Conservation (phyloP, 2,329 filamentous ascomycete genomes). For the Monosporascus sp. region DNA sequence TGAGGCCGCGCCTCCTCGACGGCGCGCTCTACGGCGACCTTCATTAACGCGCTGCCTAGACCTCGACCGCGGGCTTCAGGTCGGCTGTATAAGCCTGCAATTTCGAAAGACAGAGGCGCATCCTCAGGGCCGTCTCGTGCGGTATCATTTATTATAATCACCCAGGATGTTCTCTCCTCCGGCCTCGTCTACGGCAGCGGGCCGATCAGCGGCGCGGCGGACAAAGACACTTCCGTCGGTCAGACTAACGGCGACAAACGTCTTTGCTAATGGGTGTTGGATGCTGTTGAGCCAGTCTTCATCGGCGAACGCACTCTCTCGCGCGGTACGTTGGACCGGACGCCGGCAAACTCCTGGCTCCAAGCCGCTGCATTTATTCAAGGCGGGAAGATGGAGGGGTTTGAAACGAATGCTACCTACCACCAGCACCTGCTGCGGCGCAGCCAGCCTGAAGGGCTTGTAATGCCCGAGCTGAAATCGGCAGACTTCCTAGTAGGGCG, state of each 20-base stretch:
- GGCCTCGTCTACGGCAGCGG: constrained; percentile 20
- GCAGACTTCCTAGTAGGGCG: constrained; percentile 17
- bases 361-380: neutral
- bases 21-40: constrained; percentile 22
- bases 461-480: constrained; percentile 24
- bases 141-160: constrained; percentile 5
- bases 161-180: constrained; percentile 15
- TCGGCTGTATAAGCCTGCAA: constrained; percentile 34
- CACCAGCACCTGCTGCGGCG: constrained; percentile 21
- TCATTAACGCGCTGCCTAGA: constrained; percentile 28
- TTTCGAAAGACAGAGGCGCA: constrained; percentile 22
- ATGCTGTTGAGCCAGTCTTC: constrained; percentile 31
- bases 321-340: constrained; percentile 33
- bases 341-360: constrained; percentile 7
- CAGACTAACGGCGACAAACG: constrained; percentile 26
- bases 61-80: constrained; percentile 31
- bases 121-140: constrained; percentile 2
- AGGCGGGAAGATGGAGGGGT: neutral
- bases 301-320: constrained; percentile 30
- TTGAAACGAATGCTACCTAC: constrained; percentile 12
- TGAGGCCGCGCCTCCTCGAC: constrained; percentile 14
- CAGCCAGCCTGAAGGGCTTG: constrained; percentile 24
- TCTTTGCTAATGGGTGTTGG: constrained; percentile 28
- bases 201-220: constrained; percentile 27
- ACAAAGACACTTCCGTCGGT: constrained; percentile 20